Percentiles rank a stretch among this genome's conserved stretches.
Evolutionary conservation across 176 grass and related monocot species (phyloP).

Genomic region (Hordeum marinum): DNA sequence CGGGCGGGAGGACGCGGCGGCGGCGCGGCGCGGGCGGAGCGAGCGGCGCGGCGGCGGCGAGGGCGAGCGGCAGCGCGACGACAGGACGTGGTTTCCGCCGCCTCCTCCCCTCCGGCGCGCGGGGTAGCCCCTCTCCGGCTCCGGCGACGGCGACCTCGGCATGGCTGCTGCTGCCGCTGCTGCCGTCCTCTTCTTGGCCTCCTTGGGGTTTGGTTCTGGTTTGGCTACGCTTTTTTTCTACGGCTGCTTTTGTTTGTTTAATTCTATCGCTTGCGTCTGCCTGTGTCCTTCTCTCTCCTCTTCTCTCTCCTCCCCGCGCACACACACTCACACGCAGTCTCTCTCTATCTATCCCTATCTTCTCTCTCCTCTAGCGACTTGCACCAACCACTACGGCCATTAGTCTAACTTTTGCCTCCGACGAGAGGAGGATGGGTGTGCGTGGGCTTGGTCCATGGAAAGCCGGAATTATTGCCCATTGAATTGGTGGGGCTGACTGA

Average conservation of each 20-base stretch:
- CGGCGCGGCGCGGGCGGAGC: slow-evolving; percentile 46
- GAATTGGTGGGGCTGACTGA: background rate
- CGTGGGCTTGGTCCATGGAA: slow-evolving; percentile 29
- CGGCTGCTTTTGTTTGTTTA: slow-evolving; percentile 49
- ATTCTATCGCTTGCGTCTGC: slow-evolving; percentile 38
- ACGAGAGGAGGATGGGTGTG: background rate
- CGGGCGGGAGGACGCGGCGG: slow-evolving; percentile 24
- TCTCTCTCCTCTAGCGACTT: slow-evolving; percentile 42
- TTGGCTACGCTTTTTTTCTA: slow-evolving; percentile 29
- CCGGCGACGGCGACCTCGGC: slow-evolving; percentile 57
- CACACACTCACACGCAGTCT: background rate
- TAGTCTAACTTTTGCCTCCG: slow-evolving; percentile 31
- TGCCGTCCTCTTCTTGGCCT: slow-evolving; percentile 51
- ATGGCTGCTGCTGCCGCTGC: slow-evolving; percentile 43
- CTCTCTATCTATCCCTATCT: slow-evolving; percentile 34
- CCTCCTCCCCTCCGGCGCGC: background rate
- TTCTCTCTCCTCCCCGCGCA: slow-evolving; percentile 27
- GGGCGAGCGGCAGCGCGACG: slow-evolving; percentile 35
- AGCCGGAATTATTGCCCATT: slow-evolving; percentile 26
- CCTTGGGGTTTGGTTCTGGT: slow-evolving; percentile 44
- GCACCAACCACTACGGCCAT: slow-evolving; percentile 50
- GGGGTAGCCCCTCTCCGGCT: slow-evolving; percentile 46
- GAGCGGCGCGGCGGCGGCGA: slow-evolving; percentile 38
- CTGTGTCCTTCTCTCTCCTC: slow-evolving; percentile 37
- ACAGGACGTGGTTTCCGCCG: background rate